Conservation (phyloP, 345 rosid genomes). For the Eucalyptus virginea region DNA sequence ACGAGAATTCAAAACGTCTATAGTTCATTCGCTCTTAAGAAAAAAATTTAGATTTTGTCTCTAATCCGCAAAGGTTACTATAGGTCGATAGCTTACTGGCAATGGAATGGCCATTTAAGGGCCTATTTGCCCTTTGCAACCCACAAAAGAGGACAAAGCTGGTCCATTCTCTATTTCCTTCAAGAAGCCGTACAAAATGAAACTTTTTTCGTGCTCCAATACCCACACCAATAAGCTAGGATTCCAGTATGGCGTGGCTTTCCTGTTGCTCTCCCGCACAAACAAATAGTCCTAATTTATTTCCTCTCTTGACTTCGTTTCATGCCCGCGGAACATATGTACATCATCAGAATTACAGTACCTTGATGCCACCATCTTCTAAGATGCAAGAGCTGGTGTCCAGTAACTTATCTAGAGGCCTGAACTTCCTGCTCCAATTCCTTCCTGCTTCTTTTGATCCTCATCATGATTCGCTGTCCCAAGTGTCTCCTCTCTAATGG, state of each 20-base stretch:
- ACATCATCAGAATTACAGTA: too few species aligned
- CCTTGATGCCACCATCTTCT: too few species aligned
- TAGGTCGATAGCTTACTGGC: not conserved
- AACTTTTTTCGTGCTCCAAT: not conserved
- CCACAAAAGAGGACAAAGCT: not conserved
- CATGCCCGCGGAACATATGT: too few species aligned
- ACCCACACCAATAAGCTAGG: not conserved
- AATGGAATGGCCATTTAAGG: not conserved
- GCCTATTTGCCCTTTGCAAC: not conserved
- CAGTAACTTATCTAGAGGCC: too few species aligned
- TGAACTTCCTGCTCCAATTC: too few species aligned
- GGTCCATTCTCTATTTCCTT: not conserved
- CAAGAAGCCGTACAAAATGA: not conserved
- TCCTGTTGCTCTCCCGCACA: not conserved
- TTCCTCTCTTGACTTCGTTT: not conserved
- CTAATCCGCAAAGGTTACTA: not conserved
- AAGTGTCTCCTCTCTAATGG: not conserved
- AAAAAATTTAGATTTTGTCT: not conserved
- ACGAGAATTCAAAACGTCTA: not conserved
- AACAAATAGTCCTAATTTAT: not conserved
- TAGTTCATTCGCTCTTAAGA: not conserved
- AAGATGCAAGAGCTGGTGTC: too few species aligned
- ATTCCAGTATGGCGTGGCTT: too few species aligned
- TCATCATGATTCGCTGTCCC: not conserved
- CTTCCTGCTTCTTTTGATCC: constrained; percentile 1